Conservation (phyloP, 2,329 filamentous ascomycete species). For the Fusarium nelsonii region DNA sequence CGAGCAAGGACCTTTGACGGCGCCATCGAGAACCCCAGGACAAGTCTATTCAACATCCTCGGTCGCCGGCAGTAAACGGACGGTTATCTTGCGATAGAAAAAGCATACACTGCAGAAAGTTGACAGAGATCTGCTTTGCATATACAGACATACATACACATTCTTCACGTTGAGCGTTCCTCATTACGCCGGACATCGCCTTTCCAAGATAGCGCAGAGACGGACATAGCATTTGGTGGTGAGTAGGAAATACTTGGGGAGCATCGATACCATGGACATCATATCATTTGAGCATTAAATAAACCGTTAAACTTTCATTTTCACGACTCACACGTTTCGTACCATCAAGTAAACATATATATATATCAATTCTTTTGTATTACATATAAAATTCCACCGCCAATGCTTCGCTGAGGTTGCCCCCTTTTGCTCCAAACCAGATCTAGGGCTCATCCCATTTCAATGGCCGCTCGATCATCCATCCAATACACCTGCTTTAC, state of each 20-base stretch:
- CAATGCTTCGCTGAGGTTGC: slow-evolving; percentile 19
- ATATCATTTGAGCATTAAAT: slow-evolving; percentile 29
- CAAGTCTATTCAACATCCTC: slow-evolving; percentile 53
- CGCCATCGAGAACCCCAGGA: slow-evolving; percentile 51
- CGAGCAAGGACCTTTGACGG: slow-evolving; percentile 52
- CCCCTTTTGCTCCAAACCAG: slow-evolving; percentile 29
- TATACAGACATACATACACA: slow-evolving; percentile 11
- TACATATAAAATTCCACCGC: slow-evolving; percentile 37
- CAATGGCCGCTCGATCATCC: slow-evolving; percentile 5
- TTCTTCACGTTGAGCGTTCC: slow-evolving; percentile 38
- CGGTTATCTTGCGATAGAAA: background rate
- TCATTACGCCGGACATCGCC: slow-evolving; percentile 23
- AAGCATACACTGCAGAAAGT: background rate
- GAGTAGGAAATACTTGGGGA: slow-evolving; percentile 5
- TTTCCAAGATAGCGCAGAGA: background rate
- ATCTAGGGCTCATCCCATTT: slow-evolving; percentile 11
- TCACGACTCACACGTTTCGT: too few relatives aligned
- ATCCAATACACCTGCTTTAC: slow-evolving; percentile 9
- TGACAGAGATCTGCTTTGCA: background rate
- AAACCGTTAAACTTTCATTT: slow-evolving; percentile 13
- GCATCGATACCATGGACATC: slow-evolving; percentile 35
- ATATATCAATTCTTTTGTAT: slow-evolving; percentile 40
- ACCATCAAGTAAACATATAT: background rate
- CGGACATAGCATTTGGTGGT: slow-evolving; percentile 7
- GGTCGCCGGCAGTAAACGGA: slow-evolving; percentile 48